Base-by-base conservation (phyloP, 2,329 filamentous ascomycete species). In the Coniochaeta ligniaria region DNA sequence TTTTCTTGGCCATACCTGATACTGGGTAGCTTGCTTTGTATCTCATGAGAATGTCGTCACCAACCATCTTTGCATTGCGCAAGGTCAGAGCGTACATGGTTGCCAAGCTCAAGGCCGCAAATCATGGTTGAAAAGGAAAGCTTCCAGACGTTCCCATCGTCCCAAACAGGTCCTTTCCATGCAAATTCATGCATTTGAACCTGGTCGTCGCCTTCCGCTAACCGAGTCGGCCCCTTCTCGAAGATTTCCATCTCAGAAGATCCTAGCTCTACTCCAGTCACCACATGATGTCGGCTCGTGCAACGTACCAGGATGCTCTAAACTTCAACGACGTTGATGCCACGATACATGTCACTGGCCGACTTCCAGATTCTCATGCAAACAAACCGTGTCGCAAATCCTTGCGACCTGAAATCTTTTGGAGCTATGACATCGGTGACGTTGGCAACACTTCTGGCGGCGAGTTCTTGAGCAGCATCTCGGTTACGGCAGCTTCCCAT, bases 61-160 rank as follows among this genome's bases (percentile, higher is more conserved):
- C 11, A 17, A 26, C 47, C 47, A 31, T 52, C 47, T 28, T 28
- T 14, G 47, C 54, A 57, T 35, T 35, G 31, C 31, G 11, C 17
- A 38, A 35, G 28, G 54, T 57, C 54, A 57, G 35, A 57, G 54
- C 54, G 54, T 57, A 57, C 54, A 57, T 57, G 26, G 9, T n/a
- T 28, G 31, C 54, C 28, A 57, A 57, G 31, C 54, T 55, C 35
- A 26, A 6, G 35, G 54, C 38, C 54, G 54, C 35, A 35, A 12
- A 57, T 38, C 54, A 36, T 57, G 7, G 14, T 45, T 14, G 22
- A 58, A 58, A 20, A 28, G 36, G 56, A 43, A 58, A n/a, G 20
- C 56, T 58, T 58, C 56, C 35, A 58, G 56, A 58, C 38, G 38
- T 58, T 31, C 38, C 45, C 22, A n/a, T 26, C 38, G 47, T 28